Base-by-base conservation (phyloP, 805 yeast genomes). In the Kodamaea leandrae region DNA sequence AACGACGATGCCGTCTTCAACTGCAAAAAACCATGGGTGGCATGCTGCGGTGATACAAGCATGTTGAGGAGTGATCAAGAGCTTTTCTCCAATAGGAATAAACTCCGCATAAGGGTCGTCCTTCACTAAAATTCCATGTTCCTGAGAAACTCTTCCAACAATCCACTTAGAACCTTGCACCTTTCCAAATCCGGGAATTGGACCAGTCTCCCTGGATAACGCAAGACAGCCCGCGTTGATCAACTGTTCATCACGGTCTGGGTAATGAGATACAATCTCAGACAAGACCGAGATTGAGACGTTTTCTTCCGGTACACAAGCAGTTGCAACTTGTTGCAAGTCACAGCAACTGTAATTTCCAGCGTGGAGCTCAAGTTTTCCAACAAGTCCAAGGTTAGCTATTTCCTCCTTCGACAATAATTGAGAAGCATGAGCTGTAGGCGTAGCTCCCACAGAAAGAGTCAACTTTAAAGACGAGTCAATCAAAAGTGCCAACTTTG, bases 381-480 rank as follows among this genome's bases (percentile, higher is more conserved):
- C 82, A 4, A 44, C 42, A 15, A 68, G 43, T 27, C 15, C 51
- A 40, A 42, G 19, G 8, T 32, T 45, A 16, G 12, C 7, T 34
- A 63, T 33, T 24, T 58, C 64, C 7, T 42, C 46, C n/a, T 41
- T 27, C 1, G 54, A 41, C 40, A 65, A 46, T 8, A 44, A 23
- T 44, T 63, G 63, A 18, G 80, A 66, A 0, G 86, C 76, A 53
- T 82, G 86, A 4, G 85, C 78, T 0, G 91, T 85, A 33, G 93
- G 93, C 0, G 95, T 83, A 1, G 93, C 89, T 16, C 95, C 95
- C 17, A 84, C 85, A 0, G 91, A 83, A 2, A 85, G 62, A 5
- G 67, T 68, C 20, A 83, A 60, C 14, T 63, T 49, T 28, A 66
- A 47, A 1, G 57, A 36, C 3, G 73, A 65, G 38, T 71, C 71